Evolutionary conservation across 805 yeast species (phyloP).

Genomic region (Metschnikowia shivogae): DNA sequence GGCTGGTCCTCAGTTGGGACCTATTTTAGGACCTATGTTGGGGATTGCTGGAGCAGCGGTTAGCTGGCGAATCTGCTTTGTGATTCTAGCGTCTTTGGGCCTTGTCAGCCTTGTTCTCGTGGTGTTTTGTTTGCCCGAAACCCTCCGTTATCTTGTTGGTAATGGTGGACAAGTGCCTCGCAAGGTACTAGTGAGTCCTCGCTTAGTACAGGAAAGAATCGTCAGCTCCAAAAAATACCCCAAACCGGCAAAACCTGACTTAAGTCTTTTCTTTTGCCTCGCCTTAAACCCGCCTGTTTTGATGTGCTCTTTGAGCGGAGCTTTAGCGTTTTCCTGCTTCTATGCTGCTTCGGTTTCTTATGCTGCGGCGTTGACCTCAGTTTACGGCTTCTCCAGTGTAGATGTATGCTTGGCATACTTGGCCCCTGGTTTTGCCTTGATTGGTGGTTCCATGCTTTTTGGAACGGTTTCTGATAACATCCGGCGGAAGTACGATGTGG

Average conservation of each 20-base stretch:
- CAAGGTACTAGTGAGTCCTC: constrained; percentile 26
- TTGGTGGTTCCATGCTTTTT: constrained; percentile 46
- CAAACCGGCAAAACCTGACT: constrained; percentile 40
- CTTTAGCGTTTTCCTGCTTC: constrained; percentile 50
- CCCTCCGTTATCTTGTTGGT: constrained; percentile 37
- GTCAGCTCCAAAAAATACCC: constrained; percentile 30
- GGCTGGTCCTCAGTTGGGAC: constrained; percentile 40
- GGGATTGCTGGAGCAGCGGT: constrained; percentile 25
- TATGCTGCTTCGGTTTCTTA: constrained; percentile 52
- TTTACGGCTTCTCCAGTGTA: constrained; percentile 34
- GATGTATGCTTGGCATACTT: constrained; percentile 44
- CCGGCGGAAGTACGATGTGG: constrained; percentile 22
- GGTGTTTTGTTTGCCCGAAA: constrained; percentile 35
- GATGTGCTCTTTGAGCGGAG: constrained; percentile 44
- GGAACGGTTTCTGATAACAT: constrained; percentile 46
- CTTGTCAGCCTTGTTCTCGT: constrained; percentile 21
- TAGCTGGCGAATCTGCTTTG: constrained; percentile 35
- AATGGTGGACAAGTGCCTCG: constrained; percentile 23
- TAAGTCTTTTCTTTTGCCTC: constrained; percentile 33
- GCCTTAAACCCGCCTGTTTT: constrained; percentile 42
- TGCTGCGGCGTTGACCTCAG: constrained; percentile 34
- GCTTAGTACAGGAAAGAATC: constrained; percentile 21
- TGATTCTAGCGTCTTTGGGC: constrained; percentile 28
- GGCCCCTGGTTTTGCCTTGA: constrained; percentile 50
- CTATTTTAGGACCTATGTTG: constrained; percentile 34